A percentile compares a stretch with the other conserved stretches of the same genome.
Evolutionary conservation across 75 land plant species (phyloP).

Genomic region (Selaginella moellendorffii): DNA sequence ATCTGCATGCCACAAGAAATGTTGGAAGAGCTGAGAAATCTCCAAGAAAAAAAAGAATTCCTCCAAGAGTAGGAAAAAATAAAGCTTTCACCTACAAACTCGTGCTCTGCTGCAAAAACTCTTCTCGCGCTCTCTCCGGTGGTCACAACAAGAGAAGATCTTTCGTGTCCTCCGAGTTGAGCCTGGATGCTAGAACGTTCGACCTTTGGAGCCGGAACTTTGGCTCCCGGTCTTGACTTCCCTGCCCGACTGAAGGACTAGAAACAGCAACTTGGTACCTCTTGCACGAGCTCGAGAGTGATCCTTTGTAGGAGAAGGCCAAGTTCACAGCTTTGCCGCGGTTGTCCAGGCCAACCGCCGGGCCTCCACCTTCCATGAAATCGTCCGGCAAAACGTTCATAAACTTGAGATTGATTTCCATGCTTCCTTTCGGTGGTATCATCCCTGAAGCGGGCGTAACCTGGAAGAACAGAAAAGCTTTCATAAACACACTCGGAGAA

Average conservation of each 20-base stretch:
- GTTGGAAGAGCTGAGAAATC: too few relatives aligned
- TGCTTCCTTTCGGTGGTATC: constrained; percentile 31
- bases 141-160: neutral
- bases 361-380: neutral
- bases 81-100: too few relatives aligned
- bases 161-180: neutral
- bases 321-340: neutral
- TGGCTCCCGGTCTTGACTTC: neutral
- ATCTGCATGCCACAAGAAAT: too few relatives aligned
- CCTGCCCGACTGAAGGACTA: neutral
- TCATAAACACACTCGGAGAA: neutral
- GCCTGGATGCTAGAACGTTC: neutral
- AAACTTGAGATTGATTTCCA: constrained; percentile 35
- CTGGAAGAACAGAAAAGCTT: constrained; percentile 18
- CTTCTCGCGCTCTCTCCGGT: too few relatives aligned
- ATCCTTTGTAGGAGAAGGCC: neutral
- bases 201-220: neutral
- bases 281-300: neutral
- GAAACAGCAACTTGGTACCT: neutral
- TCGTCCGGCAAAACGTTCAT: constrained; percentile 24
- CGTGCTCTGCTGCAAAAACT: too few relatives aligned
- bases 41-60: too few relatives aligned
- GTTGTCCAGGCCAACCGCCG: neutral
- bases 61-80: too few relatives aligned
- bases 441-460: constrained; percentile 55